Percentiles rank a stretch among this genome's conserved stretches.
Evolutionary conservation across 306 rosid genomes (phyloP).

Genomic region (Vicia sativa): DNA sequence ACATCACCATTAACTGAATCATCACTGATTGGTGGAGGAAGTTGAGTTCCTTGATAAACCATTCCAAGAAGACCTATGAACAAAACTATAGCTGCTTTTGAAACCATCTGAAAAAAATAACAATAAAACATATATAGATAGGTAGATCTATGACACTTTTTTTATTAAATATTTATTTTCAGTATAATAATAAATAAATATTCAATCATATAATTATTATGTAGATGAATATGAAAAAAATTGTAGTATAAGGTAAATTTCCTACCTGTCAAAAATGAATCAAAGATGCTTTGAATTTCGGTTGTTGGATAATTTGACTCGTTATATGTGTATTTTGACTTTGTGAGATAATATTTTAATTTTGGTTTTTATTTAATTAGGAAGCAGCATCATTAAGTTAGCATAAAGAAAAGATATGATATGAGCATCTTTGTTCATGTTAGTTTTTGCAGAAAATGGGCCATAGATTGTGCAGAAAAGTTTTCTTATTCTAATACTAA

Average conservation of each 20-base stretch:
- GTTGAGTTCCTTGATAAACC: constrained; percentile 64
- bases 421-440: not conserved
- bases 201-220: constrained; percentile 1
- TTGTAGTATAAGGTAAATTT: constrained; percentile 7
- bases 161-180: not conserved
- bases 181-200: constrained; percentile 22
- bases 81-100: constrained; percentile 56
- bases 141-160: constrained; percentile 35
- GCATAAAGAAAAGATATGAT: not conserved
- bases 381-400: not conserved
- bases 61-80: constrained; percentile 74
- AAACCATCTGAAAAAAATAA: constrained; percentile 50
- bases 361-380: not conserved
- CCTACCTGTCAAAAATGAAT: constrained; percentile 33
- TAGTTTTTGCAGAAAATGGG: not conserved
- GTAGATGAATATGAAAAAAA: constrained; percentile 7
- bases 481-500: not conserved
- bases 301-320: not conserved
- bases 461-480: not conserved
- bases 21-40: constrained; percentile 50
- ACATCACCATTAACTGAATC: constrained; percentile 27
- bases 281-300: constrained; percentile 5
- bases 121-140: constrained; percentile 17
- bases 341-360: not conserved
- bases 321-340: constrained; percentile 12